Base-by-base conservation (phyloP, 2,329 filamentous ascomycete genomes). In the Fusarium sp. region DNA sequence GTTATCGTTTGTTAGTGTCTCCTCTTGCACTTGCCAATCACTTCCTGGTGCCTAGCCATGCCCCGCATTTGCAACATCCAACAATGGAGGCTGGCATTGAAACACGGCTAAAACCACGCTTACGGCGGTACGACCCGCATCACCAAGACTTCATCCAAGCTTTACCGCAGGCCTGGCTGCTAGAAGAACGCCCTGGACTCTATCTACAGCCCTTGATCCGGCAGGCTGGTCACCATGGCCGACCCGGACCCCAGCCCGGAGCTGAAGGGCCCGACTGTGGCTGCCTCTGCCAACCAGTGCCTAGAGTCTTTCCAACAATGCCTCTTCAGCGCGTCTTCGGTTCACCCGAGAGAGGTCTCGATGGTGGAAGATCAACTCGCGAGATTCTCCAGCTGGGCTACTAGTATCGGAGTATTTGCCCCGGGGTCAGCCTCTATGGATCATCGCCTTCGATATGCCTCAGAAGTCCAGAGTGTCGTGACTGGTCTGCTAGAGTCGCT, bases 301-400 rank as follows among this genome's bases (percentile, higher is more conserved):
- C 47, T 54, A 3, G 47, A 54, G 8, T 31, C 47, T 8, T 54
- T 54, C 18, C 47, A 54, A 6, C 24, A 27, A 54, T 54, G 47
- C 18, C 47, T 54, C 6, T 5, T 54, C 27, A 27, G 27, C 16
- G 47, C 47, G 10, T 54, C 47, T 54, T 31, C 47, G 9, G 27
- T 54, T 2, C 47, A 54, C 31, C 47, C 47, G 4, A 10, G 47
- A n/a, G 47, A 54, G 16, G 24, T 31, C 27, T 54, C 47, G 1
- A 54, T 54, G 47, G 67, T 76, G 3, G 73, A 76, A 13, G 69
- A 76, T 22, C 75, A 77, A 29, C 22, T 73, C 10, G 72, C 75
- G 3, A 70, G 68, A 1, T 76, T 77, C 47, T 75, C 64, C 13
- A 38, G 45, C 6, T 77, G 75, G 75, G 20, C 63, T 6, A 20